Conservation (phyloP, 345 rosid genomes). For the Linum lewisii region DNA sequence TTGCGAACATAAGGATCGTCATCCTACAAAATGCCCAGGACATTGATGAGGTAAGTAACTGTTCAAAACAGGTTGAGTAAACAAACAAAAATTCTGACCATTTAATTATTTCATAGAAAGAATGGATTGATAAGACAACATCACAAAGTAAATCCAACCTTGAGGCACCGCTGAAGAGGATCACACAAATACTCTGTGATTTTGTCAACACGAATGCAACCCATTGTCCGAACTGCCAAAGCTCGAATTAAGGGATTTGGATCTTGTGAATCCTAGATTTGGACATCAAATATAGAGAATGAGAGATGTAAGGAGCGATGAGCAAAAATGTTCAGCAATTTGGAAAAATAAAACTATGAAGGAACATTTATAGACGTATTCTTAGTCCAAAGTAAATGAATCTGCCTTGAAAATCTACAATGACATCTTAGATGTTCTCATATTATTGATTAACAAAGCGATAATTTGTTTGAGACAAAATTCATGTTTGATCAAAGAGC, state of each 20-base stretch:
- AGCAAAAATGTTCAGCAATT: too few relatives aligned
- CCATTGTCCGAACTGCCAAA: slow-evolving; percentile 97
- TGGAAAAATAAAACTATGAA: too few relatives aligned
- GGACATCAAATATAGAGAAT: slow-evolving; percentile 12
- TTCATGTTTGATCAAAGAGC: too few relatives aligned
- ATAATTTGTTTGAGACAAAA: too few relatives aligned
- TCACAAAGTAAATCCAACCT: slow-evolving; percentile 37
- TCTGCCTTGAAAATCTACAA: too few relatives aligned
- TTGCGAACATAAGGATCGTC: slow-evolving; percentile 99
- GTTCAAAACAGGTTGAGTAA: neutral
- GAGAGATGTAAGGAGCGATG: neutral
- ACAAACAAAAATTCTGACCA: neutral
- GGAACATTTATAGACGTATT: too few relatives aligned
- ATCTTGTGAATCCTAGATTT: slow-evolving; percentile 90
- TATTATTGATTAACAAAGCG: too few relatives aligned
- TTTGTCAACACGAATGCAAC: slow-evolving; percentile 99
- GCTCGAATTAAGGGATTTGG: slow-evolving; percentile 99
- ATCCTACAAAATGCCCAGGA: slow-evolving; percentile 40
- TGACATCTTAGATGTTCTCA: too few relatives aligned
- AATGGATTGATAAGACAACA: neutral
- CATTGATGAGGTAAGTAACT: neutral
- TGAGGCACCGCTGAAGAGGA: slow-evolving; percentile 98
- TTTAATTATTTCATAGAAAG: neutral
- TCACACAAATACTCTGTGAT: slow-evolving; percentile 97
- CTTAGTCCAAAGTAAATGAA: too few relatives aligned